Conservation (phyloP, 139 green algal species). For the Micractinium conductrix region DNA sequence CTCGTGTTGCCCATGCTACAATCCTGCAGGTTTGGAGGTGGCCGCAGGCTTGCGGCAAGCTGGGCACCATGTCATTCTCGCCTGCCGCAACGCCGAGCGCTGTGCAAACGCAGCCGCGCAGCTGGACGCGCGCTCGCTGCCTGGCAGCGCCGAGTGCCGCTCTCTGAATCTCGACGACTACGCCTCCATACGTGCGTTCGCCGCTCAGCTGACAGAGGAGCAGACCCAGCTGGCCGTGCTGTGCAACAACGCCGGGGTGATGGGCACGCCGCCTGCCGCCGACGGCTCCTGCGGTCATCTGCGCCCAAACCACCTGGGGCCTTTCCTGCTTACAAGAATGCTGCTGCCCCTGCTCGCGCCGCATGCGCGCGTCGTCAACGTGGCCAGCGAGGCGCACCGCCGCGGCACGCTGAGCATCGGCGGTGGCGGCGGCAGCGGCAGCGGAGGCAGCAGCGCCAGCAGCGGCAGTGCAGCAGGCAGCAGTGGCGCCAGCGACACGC, state of each 20-base stretch:
- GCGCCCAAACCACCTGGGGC: slow-evolving; percentile 66
- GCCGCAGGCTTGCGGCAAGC: slow-evolving; percentile 56
- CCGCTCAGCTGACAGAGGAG: slow-evolving; percentile 3
- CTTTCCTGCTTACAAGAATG: slow-evolving; percentile 71
- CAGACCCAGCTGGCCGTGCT: slow-evolving; percentile 47
- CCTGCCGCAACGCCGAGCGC: slow-evolving; percentile 51
- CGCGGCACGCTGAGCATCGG: slow-evolving; percentile 32
- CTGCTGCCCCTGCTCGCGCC: slow-evolving; percentile 58
- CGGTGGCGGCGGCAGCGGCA: neutral
- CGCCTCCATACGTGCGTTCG: slow-evolving; percentile 57
- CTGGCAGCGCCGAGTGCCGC: slow-evolving; percentile 46
- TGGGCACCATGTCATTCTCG: slow-evolving; percentile 68
- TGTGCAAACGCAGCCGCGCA: slow-evolving; percentile 49
- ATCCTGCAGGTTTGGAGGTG: slow-evolving; percentile 64
- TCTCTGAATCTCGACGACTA: slow-evolving; percentile 62
- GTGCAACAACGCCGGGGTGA: slow-evolving; percentile 76
- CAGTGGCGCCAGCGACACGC: neutral
- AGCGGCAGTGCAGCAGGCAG: neutral
- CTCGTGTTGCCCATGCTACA: neutral
- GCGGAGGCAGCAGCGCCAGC: neutral
- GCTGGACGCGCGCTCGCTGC: slow-evolving; percentile 27
- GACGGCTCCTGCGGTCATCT: slow-evolving; percentile 53
- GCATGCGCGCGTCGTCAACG: slow-evolving; percentile 58
- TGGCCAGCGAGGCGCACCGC: slow-evolving; percentile 64
- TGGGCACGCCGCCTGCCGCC: slow-evolving; percentile 45